Base-by-base conservation (phyloP, 2,329 filamentous ascomycete species). In the Cryphonectria nitschkei region DNA sequence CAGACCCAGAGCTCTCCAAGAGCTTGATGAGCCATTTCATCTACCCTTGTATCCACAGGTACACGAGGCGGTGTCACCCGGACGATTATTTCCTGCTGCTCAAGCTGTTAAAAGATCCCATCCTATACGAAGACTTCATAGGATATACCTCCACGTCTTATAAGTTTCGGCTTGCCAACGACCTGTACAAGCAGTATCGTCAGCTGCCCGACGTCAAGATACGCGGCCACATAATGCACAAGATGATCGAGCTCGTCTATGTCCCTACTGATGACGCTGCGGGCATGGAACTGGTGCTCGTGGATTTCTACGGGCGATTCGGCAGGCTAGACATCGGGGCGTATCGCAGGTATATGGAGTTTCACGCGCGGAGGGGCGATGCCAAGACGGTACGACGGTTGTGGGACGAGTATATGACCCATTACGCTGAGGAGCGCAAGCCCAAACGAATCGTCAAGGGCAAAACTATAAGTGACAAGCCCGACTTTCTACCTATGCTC, bases 401-500 rank as follows among this genome's bases (percentile, higher is more conserved):
- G 32, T 87, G 85, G 82, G 76, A 78, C 16, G 79, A 84, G 62
- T 87, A 83, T 65, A 77, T 80, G 13, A 68, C 76, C 29, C 73
- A 77, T 0, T 84, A 81, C 46, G 22, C 22, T 2, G 46, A 52
- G 34, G 6, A 41, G 34, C 67, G 67, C 22, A 63, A 64, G 32
- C 74, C 72, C 29, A 22, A 64, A 8, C 62, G 67, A 26, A 32
- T 34, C 13, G 19, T 65, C 11, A n/a, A 26, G 3, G 58, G 43
- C 2, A 46, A 62, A 16, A 39, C 63, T 8, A 37, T 69, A 16
- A 43, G 63, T 8, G 29, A 26, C 2, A n/a, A 34, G 9, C 71
- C 71, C 6, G 71, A 73, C 8, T 73, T 67, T 26, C 46, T 71
- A 2, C 87, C 89, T 62, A 82, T 94, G 3, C 83, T 97, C 56